Conservation (phyloP, 2,329 filamentous ascomycete genomes). For the Trichophyton rubrum region DNA sequence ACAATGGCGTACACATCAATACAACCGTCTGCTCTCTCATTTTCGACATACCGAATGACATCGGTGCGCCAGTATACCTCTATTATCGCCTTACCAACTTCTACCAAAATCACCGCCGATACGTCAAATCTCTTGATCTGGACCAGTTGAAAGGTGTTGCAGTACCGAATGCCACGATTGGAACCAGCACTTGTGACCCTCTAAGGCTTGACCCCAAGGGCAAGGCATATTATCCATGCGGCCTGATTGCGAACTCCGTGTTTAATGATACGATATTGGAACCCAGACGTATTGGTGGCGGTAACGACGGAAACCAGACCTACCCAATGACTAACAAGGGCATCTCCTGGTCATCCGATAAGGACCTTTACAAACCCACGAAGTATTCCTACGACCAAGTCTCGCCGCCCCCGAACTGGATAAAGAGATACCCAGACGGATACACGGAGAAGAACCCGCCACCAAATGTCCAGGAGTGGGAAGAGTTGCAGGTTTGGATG, state of each 20-base stretch:
- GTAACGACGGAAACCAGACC: constrained; percentile 31
- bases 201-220: constrained; percentile 44
- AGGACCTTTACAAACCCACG: constrained; percentile 60
- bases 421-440: constrained; percentile 51
- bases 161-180: constrained; percentile 49
- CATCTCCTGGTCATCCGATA: constrained; percentile 81
- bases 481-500: constrained; percentile 98
- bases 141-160: constrained; percentile 67
- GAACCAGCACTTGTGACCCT: constrained; percentile 61
- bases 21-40: constrained; percentile 55
- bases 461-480: constrained; percentile 60
- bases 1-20: constrained; percentile 18
- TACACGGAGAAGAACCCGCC: constrained; percentile 55
- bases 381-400: constrained; percentile 55
- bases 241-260: constrained; percentile 86
- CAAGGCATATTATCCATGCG: constrained; percentile 83
- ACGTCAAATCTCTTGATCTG: constrained; percentile 77
- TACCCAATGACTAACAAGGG: constrained; percentile 67
- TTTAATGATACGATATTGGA: constrained; percentile 84
- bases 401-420: constrained; percentile 79
- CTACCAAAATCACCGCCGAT: constrained; percentile 96
- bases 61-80: constrained; percentile 72
- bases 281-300: constrained; percentile 48
- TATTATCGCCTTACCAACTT: constrained; percentile 97
- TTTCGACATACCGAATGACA: constrained; percentile 66